These are phyloP conservation scores for Medicago ruthenica DNA, from an alignment of 306 rosid species.

Conservation along the genomic window DNA sequence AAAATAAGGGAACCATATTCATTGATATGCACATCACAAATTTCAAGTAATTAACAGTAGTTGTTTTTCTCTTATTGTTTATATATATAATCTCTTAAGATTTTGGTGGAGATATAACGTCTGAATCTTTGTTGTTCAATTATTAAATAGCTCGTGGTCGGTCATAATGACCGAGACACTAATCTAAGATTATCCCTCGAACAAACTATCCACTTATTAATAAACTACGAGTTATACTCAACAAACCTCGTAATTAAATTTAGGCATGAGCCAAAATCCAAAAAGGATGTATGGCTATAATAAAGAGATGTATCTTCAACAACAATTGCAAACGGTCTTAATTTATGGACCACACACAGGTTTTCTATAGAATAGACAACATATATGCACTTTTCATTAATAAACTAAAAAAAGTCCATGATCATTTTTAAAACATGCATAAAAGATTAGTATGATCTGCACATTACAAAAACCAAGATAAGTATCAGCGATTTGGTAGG, in stretches of 20 bases:
- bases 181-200: neutral
- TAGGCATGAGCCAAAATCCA: neutral
- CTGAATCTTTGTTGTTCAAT: too few relatives aligned
- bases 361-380: neutral
- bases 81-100: too few relatives aligned
- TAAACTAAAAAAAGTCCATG: neutral
- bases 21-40: too few relatives aligned
- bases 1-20: too few relatives aligned
- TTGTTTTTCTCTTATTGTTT: too few relatives aligned
- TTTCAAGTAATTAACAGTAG: too few relatives aligned
- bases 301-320: neutral
- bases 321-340: neutral
- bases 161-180: too few relatives aligned
- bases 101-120: too few relatives aligned
- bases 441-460: conserved; percentile 34
- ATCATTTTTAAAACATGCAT: conserved; percentile 21
- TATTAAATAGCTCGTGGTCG: too few relatives aligned
- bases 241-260: neutral
- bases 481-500: conserved; percentile 51
- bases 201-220: neutral
- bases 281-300: neutral
- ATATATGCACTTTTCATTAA: neutral
- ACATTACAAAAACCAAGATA: conserved; percentile 21
- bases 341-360: conserved; percentile 45
- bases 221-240: too few relatives aligned